These are phyloP conservation scores for Ehretia macrophylla DNA, from an alignment of 257 asterid genomes.

Conservation along the genomic window DNA sequence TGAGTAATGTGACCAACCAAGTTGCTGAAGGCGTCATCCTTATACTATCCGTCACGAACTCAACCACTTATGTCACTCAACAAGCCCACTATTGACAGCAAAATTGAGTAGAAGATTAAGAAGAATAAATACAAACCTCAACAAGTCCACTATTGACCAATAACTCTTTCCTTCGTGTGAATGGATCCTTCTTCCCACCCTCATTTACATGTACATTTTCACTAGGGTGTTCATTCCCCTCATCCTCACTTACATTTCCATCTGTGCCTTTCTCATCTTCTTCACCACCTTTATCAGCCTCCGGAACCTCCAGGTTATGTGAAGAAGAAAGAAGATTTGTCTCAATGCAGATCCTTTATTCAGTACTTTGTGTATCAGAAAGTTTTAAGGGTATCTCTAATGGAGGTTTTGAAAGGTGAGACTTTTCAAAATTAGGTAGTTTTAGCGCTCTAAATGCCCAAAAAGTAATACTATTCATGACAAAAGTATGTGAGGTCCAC, in stretches of 20 bases:
- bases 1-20: no score
- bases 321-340: not conserved
- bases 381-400: no score
- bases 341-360: not conserved
- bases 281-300: conserved; percentile 31
- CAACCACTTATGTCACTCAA: no score
- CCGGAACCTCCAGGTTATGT: conserved; percentile 13
- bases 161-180: conserved; percentile 77
- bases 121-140: conserved; percentile 57
- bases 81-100: conserved; percentile 4
- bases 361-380: not conserved
- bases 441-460: no score
- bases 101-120: conserved; percentile 3
- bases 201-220: conserved; percentile 29
- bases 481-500: no score
- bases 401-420: no score
- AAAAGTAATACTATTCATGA: no score
- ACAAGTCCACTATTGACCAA: conserved; percentile 78
- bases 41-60: no score
- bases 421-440: no score
- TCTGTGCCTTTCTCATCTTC: conserved; percentile 29
- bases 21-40: no score
- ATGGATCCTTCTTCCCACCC: conserved; percentile 85
- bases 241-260: conserved; percentile 18
- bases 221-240: conserved; percentile 9